Conservation (phyloP, 2,329 filamentous ascomycete genomes). For the Thielaviopsis populi region DNA sequence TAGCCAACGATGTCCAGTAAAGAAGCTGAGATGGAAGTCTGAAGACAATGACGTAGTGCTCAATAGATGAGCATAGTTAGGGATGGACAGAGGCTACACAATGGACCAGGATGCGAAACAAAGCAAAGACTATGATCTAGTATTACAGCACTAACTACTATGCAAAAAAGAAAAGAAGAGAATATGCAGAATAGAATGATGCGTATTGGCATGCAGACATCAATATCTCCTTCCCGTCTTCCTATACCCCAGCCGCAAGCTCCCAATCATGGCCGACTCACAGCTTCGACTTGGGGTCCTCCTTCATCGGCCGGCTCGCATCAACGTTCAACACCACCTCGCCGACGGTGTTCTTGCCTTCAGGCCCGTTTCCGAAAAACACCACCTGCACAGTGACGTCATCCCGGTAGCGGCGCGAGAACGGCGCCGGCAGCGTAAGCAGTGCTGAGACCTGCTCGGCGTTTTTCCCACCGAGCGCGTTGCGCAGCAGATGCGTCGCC, state of each 20-base stretch:
- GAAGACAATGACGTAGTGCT: too few relatives aligned
- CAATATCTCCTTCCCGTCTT: neutral
- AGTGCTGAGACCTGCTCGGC: slow-evolving; percentile 86
- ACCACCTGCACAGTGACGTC: slow-evolving; percentile 96
- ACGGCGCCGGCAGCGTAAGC: slow-evolving; percentile 80
- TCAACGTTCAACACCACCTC: slow-evolving; percentile 74
- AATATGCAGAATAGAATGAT: neutral
- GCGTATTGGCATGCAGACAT: neutral
- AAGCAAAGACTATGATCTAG: neutral
- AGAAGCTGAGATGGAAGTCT: too few relatives aligned
- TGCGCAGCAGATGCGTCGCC: slow-evolving; percentile 87
- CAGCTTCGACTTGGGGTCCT: slow-evolving; percentile 27
- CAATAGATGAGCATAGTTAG: too few relatives aligned
- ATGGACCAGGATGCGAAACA: neutral
- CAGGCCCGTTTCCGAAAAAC: slow-evolving; percentile 69
- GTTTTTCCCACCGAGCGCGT: slow-evolving; percentile 85
- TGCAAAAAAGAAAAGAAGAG: neutral
- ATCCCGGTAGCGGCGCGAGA: slow-evolving; percentile 81
- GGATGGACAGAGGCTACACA: neutral
- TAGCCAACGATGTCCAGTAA: too few relatives aligned
- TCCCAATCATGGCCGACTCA: slow-evolving; percentile 19
- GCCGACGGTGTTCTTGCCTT: slow-evolving; percentile 46
- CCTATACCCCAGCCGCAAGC: neutral
- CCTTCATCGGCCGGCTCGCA: slow-evolving; percentile 41
- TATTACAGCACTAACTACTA: neutral